Conservation (phyloP, 1,139 yeast genomes). For the Lodderomyces elongisporus region DNA sequence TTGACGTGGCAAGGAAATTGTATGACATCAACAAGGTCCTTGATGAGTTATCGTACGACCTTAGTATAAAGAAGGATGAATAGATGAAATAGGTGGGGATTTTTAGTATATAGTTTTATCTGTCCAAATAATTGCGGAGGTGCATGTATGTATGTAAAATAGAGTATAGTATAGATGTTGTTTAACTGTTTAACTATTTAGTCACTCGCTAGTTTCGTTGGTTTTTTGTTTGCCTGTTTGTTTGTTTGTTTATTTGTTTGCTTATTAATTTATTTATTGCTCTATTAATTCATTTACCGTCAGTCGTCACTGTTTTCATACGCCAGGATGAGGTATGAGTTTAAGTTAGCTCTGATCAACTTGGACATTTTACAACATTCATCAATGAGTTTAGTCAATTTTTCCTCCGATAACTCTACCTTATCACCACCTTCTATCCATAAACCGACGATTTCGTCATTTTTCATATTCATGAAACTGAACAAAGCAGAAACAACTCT, state of each 20-base stretch:
- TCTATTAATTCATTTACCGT: no score
- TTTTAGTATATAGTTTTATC: not conserved
- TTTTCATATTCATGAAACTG: slow-evolving; percentile 49
- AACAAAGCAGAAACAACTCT: slow-evolving; percentile 37
- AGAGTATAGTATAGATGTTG: no score
- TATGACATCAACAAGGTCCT: slow-evolving; percentile 39
- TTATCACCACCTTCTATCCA: slow-evolving; percentile 44
- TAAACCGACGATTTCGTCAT: slow-evolving; percentile 51
- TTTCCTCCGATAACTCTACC: slow-evolving; percentile 22
- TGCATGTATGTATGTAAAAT: no score
- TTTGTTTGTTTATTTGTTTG: no score
- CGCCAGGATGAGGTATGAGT: slow-evolving; percentile 19
- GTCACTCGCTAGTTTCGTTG: no score
- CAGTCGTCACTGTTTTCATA: no score
- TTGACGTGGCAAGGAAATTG: slow-evolving; percentile 36
- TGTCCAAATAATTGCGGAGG: no score
- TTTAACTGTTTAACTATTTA: no score
- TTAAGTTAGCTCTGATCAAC: slow-evolving; percentile 43
- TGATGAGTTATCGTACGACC: slow-evolving; percentile 36
- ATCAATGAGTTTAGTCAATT: slow-evolving; percentile 28
- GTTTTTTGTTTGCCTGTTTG: no score
- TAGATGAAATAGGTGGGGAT: slow-evolving; percentile 14
- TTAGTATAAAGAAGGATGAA: slow-evolving; percentile 13
- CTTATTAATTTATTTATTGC: no score
- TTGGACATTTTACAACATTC: slow-evolving; percentile 41